These are phyloP conservation scores for Fraxinus albicans DNA, from an alignment of 305 asterid genomes.

Conservation along the genomic window DNA sequence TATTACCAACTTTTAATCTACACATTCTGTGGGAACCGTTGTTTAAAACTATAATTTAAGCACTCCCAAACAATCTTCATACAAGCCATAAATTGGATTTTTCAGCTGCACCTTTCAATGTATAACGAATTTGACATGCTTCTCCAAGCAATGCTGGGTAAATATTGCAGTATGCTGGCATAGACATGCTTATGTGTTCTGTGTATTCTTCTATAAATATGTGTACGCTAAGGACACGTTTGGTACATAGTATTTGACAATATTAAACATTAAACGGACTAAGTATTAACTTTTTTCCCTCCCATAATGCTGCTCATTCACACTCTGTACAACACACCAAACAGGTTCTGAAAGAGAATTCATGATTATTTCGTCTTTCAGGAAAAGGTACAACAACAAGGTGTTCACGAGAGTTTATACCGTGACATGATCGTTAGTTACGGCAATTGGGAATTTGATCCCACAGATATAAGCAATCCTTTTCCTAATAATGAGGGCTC, in stretches of 20 bases:
- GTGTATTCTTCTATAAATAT: not conserved
- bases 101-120: not conserved
- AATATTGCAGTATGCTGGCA: not conserved
- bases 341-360: not conserved
- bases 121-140: not conserved
- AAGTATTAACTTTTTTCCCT: not conserved
- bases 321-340: not conserved
- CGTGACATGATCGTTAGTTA: constrained; percentile 54
- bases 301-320: not conserved
- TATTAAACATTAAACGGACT: not conserved
- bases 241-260: not conserved
- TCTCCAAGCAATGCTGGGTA: not conserved
- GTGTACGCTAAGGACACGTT: not conserved
- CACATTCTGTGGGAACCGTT: too few species aligned
- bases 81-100: not conserved
- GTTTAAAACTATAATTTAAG: too few species aligned
- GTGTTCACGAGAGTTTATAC: constrained; percentile 55
- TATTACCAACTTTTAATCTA: too few species aligned
- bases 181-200: not conserved
- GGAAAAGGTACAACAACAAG: constrained; percentile 72
- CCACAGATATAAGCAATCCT: constrained; percentile 54
- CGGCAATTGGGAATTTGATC: constrained; percentile 71
- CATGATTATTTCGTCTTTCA: constrained; percentile 19
- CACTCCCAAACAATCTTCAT: not conserved
- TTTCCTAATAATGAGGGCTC: constrained; percentile 59